A percentile compares a stretch with the other conserved stretches of the same genome.
These are phyloP conservation scores for Quercus rubra DNA, from an alignment of 306 rosid species.

Conservation along the genomic window DNA sequence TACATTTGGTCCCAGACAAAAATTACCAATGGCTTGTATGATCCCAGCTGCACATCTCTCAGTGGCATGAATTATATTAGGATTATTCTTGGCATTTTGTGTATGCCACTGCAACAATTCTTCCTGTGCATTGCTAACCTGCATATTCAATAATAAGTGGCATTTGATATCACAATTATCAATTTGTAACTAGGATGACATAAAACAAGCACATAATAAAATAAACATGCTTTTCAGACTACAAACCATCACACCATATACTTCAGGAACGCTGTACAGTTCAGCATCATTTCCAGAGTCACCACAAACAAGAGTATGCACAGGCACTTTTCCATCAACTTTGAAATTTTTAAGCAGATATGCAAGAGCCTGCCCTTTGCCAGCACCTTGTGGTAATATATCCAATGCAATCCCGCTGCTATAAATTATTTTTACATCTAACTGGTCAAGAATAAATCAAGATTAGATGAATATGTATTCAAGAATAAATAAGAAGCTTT, in stretches of 20 bases:
- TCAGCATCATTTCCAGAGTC: conserved; percentile 90
- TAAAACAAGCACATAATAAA: background rate
- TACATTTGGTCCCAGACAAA: conserved; percentile 60
- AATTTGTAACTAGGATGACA: conserved; percentile 17
- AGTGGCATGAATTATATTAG: conserved; percentile 45
- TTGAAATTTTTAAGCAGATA: conserved; percentile 54
- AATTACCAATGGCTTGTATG: conserved; percentile 64
- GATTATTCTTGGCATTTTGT: conserved; percentile 47
- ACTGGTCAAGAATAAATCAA: conserved; percentile 36
- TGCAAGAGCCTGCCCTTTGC: conserved; percentile 73
- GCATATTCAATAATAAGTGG: conserved; percentile 6
- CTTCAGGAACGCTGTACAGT: conserved; percentile 53
- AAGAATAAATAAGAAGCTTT: conserved; percentile 16
- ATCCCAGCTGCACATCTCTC: conserved; percentile 89
- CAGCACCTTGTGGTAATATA: conserved; percentile 69
- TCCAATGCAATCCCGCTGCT: conserved; percentile 77
- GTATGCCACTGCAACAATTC: conserved; percentile 66
- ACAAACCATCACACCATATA: conserved; percentile 80
- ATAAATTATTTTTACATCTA: conserved; percentile 75
- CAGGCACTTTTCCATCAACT: conserved; percentile 40
- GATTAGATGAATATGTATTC: conserved; percentile 6
- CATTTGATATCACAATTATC: background rate
- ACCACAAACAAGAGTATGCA: conserved; percentile 80
- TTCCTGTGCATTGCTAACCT: conserved; percentile 77
- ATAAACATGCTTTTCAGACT: background rate